A percentile compares a stretch with the other conserved stretches of the same genome.
Conservation (phyloP, 2,329 filamentous ascomycete genomes). For the Sporothrix inflata region DNA sequence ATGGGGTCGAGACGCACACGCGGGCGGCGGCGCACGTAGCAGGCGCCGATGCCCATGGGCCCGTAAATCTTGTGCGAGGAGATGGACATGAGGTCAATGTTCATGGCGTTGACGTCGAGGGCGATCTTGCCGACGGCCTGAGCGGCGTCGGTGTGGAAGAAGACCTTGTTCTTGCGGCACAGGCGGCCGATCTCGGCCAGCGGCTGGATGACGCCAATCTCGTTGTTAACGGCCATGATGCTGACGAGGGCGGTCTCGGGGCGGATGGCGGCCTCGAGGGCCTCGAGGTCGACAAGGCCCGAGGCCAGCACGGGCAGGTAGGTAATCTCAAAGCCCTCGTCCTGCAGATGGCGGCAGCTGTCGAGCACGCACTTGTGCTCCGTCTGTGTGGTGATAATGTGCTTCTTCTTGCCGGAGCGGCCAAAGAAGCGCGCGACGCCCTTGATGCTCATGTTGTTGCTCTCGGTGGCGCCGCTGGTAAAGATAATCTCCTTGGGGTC, state of each 20-base stretch:
- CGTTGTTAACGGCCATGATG: conserved; percentile 99
- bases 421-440: conserved; percentile 96
- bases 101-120: conserved; percentile 95
- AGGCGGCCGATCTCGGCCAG: conserved; percentile 90
- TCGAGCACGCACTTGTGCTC: conserved; percentile 99
- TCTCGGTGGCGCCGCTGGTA: conserved; percentile 96
- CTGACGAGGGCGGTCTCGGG: conserved; percentile 92
- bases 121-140: conserved; percentile 99
- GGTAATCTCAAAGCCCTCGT: conserved; percentile 96
- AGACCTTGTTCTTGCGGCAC: conserved; percentile 88
- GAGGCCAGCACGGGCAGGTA: conserved; percentile 88
- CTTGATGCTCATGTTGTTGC: conserved; percentile 99
- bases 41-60: conserved; percentile 94
- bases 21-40: conserved; percentile 89
- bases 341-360: conserved; percentile 94
- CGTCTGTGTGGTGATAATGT: conserved; percentile 96
- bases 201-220: conserved; percentile 98
- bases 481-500: conserved; percentile 99
- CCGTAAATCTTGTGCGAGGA: conserved; percentile 99
- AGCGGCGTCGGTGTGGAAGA: conserved; percentile 96
- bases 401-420: conserved; percentile 91
- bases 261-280: conserved; percentile 84
- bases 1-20: conserved; percentile 93
- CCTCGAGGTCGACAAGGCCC: conserved; percentile 81
- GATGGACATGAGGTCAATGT: conserved; percentile 98